These are phyloP conservation scores for Cystobasidiaceae sp. DNA, from an alignment of 1,284 basidiomycete genomes.

Conservation along the genomic window DNA sequence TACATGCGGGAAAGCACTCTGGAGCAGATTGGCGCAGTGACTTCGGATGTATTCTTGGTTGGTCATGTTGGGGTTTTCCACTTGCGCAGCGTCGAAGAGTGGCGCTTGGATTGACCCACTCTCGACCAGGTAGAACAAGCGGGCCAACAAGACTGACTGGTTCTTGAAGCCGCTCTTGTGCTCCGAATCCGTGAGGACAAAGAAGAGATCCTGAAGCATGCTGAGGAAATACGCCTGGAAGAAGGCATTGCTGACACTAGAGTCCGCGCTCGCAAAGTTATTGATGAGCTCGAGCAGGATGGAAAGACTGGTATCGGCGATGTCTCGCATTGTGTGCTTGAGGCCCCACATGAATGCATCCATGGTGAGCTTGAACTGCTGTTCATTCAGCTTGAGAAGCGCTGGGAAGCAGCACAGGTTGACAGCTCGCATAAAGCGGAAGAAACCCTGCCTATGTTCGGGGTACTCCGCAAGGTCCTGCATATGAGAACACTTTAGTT, in stretches of 20 bases:
- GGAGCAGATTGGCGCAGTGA: constrained; percentile 80
- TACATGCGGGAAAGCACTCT: constrained; percentile 84
- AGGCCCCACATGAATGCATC: constrained; percentile 99
- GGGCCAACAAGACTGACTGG: constrained; percentile 64
- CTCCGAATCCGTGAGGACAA: constrained; percentile 93
- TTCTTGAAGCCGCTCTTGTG: constrained; percentile 72
- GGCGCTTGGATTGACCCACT: constrained; percentile 74
- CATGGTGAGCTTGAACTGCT: constrained; percentile 96
- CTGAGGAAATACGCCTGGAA: constrained; percentile 90
- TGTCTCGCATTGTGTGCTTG: constrained; percentile 99
- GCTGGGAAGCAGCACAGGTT: constrained; percentile 97
- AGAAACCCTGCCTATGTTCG: constrained; percentile 96
- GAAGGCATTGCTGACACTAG: constrained; percentile 70
- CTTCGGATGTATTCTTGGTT: constrained; percentile 81
- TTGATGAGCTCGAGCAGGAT: constrained; percentile 93
- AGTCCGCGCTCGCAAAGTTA: constrained; percentile 83
- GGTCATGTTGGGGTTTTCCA: constrained; percentile 67
- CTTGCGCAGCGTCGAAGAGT: constrained; percentile 72
- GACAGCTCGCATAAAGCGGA: constrained; percentile 89
- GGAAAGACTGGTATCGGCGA: constrained; percentile 85
- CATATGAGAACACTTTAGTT: neutral
- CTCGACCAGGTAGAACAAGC: constrained; percentile 91
- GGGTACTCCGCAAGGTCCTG: constrained; percentile 93
- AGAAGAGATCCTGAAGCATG: constrained; percentile 94
- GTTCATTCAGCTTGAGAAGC: constrained; percentile 76